Evolutionary conservation across 2,329 filamentous ascomycete species (phyloP), one percentile per base, ranked within the genome.

Genomic region (Cryphonectria japonica): DNA sequence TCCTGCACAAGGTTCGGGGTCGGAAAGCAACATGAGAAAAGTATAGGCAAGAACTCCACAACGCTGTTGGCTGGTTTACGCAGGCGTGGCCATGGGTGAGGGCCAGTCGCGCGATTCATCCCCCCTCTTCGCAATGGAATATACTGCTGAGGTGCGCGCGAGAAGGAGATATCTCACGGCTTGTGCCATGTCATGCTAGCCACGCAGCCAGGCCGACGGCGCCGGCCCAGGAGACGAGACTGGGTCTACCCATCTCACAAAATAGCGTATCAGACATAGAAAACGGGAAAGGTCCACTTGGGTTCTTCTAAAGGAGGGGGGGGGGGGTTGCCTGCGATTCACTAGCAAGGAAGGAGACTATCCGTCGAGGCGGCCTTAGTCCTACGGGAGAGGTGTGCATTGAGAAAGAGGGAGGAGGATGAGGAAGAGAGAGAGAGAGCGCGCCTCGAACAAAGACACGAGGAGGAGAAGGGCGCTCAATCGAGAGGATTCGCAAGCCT

Each of bases 171-270:
- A 54, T 67, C 34, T 46, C 37, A 59, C 39, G 59, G 54, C 66
- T 59, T 43, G 63, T 37, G 22, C 62, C 39, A 60, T 37, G 37
- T 67, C 32, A 32, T 43, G 26, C 63, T 41, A 63, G 62, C 52
- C 62, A 68, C 68, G 70, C 69, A 71, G 69, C 69, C 71, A 62
- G 71, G 75, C 74, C 74, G 75, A 71, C 65, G 71, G 68, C 65
- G 39, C 68, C 26, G 61, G 68, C 26, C 41, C 67, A 54, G 52
- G 54, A 43, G 39, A 46, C 37, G n/a, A 11, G 52, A 26, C 26
- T 11, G 52, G n/a, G 26, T 16, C 52, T 26, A 57, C 11, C 52
- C 52, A 60, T 46, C 22, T 29, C 26, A 46, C 66, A 72, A 52
- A 63, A 69, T 64, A 63, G 37, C 66, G 69, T 41, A 62, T 19